Evolutionary conservation across 805 yeast genomes (phyloP).

Genomic region (Torulaspora microellipsoides): DNA sequence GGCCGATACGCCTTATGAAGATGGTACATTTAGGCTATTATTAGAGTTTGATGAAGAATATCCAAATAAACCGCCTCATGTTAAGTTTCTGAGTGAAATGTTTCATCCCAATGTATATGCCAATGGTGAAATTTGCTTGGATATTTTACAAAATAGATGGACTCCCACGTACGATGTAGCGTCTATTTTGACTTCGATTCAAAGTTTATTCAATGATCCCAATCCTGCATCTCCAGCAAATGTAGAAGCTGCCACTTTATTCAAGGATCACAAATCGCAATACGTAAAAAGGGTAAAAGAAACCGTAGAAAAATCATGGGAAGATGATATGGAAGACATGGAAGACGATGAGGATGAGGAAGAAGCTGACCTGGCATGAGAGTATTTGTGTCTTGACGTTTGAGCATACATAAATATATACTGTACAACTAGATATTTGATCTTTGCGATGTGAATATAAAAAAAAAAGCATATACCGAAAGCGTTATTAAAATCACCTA

Average conservation of each 20-base stretch:
- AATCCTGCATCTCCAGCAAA: constrained; percentile 96
- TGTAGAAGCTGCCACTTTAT: constrained; percentile 94
- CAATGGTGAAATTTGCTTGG: constrained; percentile 90
- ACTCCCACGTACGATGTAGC: constrained; percentile 98
- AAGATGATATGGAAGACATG: constrained; percentile 55
- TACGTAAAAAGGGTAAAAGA: constrained; percentile 88
- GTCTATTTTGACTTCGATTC: constrained; percentile 88
- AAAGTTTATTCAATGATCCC: constrained; percentile 89
- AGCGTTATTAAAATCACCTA: constrained; percentile 1
- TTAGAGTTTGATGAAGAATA: constrained; percentile 94
- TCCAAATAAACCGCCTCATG: constrained; percentile 95
- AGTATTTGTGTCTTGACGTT: neutral
- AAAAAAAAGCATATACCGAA: constrained; percentile 4
- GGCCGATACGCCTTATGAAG: constrained; percentile 95
- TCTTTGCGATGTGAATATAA: neutral
- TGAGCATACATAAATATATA: constrained; percentile 4
- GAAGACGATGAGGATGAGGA: constrained; percentile 39
- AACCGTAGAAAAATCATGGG: constrained; percentile 94
- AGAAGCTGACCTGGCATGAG: constrained; percentile 23
- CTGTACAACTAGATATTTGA: constrained; percentile 3
- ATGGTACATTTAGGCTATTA: constrained; percentile 86
- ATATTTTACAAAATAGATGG: constrained; percentile 96
- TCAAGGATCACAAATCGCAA: constrained; percentile 91
- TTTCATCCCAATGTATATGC: constrained; percentile 98
- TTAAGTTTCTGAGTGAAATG: constrained; percentile 88